These are phyloP conservation scores for Rhypophila decipiens DNA, from an alignment of 495 filamentous ascomycete species.

Conservation along the genomic window DNA sequence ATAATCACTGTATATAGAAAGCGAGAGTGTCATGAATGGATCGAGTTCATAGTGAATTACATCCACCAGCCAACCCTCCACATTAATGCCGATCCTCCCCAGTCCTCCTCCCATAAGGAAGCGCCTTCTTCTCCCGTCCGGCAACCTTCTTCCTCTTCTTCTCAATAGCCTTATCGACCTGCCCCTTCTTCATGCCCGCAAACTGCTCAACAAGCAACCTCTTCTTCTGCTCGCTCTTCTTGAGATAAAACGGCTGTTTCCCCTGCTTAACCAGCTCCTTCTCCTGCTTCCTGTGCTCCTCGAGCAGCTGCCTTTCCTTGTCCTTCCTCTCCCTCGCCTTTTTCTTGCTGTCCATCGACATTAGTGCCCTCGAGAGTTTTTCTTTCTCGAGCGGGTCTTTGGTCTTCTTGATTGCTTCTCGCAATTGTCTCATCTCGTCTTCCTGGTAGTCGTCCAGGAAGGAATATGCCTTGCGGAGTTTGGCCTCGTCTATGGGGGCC, in stretches of 20 bases:
- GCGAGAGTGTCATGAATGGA: too few species aligned
- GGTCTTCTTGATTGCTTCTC: constrained; percentile 55
- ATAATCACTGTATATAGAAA: constrained; percentile 2
- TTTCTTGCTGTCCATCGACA: constrained; percentile 62
- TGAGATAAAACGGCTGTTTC: constrained; percentile 90
- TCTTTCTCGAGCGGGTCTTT: constrained; percentile 59
- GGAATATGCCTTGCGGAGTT: constrained; percentile 61
- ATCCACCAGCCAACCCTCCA: neutral
- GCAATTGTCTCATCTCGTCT: constrained; percentile 68
- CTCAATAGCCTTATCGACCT: constrained; percentile 75
- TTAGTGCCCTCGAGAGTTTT: constrained; percentile 57
- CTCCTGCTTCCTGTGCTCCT: constrained; percentile 73
- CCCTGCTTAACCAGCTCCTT: constrained; percentile 76
- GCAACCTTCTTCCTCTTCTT: constrained; percentile 77
- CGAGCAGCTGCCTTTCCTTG: constrained; percentile 55
- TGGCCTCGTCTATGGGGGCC: constrained; percentile 45
- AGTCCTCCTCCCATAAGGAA: constrained; percentile 61
- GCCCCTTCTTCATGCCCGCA: constrained; percentile 68
- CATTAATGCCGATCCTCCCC: constrained; percentile 18
- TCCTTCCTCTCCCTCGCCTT: constrained; percentile 63
- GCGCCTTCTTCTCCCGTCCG: constrained; percentile 69
- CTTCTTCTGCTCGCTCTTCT: constrained; percentile 86
- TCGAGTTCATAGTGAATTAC: neutral
- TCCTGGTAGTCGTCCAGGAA: constrained; percentile 84
- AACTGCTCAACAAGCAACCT: constrained; percentile 71